Evolutionary conservation across 2,329 filamentous ascomycete genomes (phyloP).

Genomic region (Raffaelea arxii): DNA sequence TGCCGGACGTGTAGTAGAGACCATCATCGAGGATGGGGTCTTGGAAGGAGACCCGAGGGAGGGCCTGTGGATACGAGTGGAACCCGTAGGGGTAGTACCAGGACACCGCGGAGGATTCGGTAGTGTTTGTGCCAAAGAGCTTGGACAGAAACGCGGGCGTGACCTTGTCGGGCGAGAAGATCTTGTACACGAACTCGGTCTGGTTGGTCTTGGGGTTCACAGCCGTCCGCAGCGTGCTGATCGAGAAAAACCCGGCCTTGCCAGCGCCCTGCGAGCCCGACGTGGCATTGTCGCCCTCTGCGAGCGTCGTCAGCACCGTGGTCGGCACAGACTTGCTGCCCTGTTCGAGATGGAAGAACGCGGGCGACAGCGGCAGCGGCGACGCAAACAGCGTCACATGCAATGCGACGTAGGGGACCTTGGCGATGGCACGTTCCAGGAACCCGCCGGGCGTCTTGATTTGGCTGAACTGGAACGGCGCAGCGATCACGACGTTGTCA

Average conservation of each 20-base stretch:
- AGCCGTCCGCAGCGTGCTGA: constrained; percentile 61
- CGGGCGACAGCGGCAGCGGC: constrained; percentile 49
- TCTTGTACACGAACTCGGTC: constrained; percentile 53
- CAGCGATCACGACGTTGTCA: constrained; percentile 74
- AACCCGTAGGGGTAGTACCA: constrained; percentile 75
- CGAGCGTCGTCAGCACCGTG: constrained; percentile 75
- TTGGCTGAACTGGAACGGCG: constrained; percentile 70
- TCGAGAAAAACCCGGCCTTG: constrained; percentile 71
- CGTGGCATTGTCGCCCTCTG: constrained; percentile 40
- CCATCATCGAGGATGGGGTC: constrained; percentile 59
- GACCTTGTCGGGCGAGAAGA: constrained; percentile 49
- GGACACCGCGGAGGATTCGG: constrained; percentile 38
- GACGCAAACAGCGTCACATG: constrained; percentile 87
- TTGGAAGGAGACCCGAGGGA: constrained; percentile 82
- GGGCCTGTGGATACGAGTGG: constrained; percentile 75
- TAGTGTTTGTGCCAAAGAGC: constrained; percentile 35
- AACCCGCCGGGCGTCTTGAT: constrained; percentile 56
- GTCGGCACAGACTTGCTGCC: constrained; percentile 49
- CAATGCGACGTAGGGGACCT: constrained; percentile 75
- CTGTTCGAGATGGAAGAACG: not conserved
- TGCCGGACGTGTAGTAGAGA: constrained; percentile 63
- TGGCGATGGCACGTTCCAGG: constrained; percentile 59
- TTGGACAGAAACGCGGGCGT: constrained; percentile 42
- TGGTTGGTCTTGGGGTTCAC: constrained; percentile 47
- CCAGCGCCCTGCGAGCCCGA: constrained; percentile 53